Conservation (phyloP, 768 basidiomycete species). For the Macrolepiota fuliginosa region DNA sequence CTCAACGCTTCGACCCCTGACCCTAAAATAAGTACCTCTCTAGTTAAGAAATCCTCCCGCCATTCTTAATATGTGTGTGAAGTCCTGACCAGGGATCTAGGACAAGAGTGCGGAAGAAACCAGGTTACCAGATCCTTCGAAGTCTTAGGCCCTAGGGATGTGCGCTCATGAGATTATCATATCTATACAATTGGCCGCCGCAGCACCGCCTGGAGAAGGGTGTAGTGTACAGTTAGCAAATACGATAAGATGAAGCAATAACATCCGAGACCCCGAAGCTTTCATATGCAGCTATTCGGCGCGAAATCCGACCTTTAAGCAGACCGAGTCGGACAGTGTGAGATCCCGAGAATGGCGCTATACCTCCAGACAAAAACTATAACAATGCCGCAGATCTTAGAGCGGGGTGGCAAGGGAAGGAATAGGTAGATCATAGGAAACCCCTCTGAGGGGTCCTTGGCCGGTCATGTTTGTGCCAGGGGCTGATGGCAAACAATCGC, state of each 20-base stretch:
- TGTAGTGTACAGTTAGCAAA: not conserved
- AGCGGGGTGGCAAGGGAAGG: not conserved
- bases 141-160: too few species aligned
- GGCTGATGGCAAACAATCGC: constrained; percentile 1
- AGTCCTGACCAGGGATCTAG: too few species aligned
- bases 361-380: not conserved
- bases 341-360: not conserved
- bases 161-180: too few species aligned
- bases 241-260: not conserved
- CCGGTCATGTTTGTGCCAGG: not conserved
- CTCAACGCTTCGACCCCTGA: too few species aligned
- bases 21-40: too few species aligned
- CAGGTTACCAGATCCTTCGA: too few species aligned
- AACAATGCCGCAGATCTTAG: not conserved
- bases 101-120: too few species aligned
- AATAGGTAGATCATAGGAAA: not conserved
- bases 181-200: too few species aligned
- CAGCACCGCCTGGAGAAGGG: too few species aligned
- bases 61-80: too few species aligned
- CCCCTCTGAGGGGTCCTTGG: not conserved
- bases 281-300: not conserved
- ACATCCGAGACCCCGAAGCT: not conserved
- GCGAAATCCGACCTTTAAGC: not conserved
- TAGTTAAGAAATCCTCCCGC: too few species aligned
- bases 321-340: not conserved